These are phyloP conservation scores for Symbiodinium natans DNA, from an alignment of 73 alveolate species.

Conservation along the genomic window DNA sequence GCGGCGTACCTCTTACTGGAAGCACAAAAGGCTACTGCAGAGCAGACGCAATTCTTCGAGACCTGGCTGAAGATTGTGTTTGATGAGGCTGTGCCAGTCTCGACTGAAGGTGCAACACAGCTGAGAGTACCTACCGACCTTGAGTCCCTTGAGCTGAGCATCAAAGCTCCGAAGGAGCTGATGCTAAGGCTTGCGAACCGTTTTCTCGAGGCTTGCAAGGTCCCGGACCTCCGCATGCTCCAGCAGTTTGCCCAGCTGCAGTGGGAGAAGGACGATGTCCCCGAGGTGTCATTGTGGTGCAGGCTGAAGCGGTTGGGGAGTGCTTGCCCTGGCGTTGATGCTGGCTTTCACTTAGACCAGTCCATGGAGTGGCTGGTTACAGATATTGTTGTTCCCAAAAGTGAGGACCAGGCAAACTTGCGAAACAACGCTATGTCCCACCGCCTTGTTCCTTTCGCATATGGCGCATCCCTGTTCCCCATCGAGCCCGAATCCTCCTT, in stretches of 20 bases:
- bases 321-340: constrained; percentile 55
- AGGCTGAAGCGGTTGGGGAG: constrained; percentile 86
- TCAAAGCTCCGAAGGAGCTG: constrained; percentile 71
- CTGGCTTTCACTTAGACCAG: constrained; percentile 80
- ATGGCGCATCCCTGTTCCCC: constrained; percentile 71
- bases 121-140: constrained; percentile 64
- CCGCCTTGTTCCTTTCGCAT: constrained; percentile 65
- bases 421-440: constrained; percentile 89
- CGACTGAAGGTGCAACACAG: constrained; percentile 77
- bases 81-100: constrained; percentile 59
- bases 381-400: constrained; percentile 60
- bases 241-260: constrained; percentile 68
- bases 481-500: constrained; percentile 70
- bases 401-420: constrained; percentile 80
- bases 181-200: constrained; percentile 67
- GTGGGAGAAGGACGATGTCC: constrained; percentile 17
- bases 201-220: constrained; percentile 71
- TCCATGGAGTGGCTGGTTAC: constrained; percentile 73
- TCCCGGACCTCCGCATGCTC: constrained; percentile 88
- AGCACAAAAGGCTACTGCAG: constrained; percentile 37
- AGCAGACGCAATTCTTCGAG: constrained; percentile 54
- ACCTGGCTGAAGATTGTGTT: constrained; percentile 84
- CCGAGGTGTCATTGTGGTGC: constrained; percentile 85
- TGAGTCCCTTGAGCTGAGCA: constrained; percentile 85
- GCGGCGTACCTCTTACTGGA: constrained; percentile 77